Evolutionary conservation across 2,329 filamentous ascomycete species (phyloP).

Genomic region (Botrytis cinerea): DNA sequence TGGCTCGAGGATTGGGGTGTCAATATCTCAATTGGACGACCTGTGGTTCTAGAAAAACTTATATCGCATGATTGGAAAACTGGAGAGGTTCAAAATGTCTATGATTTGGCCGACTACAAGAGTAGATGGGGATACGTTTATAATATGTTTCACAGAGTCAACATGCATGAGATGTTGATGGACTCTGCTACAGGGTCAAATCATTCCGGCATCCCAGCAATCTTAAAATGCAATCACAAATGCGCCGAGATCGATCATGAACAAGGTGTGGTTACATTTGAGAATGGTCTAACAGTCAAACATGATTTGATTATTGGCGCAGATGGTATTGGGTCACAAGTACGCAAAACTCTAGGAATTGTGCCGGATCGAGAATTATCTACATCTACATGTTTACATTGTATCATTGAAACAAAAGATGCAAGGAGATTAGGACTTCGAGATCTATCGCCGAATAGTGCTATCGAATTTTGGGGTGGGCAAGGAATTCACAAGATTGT

Average conservation of each 20-base stretch:
- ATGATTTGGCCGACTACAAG: conserved; percentile 65
- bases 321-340: conserved; percentile 63
- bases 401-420: conserved; percentile 41
- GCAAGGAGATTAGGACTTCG: conserved; percentile 33
- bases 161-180: conserved; percentile 69
- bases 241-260: conserved; percentile 50
- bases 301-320: conserved; percentile 49
- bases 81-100: conserved; percentile 64
- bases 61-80: conserved; percentile 73
- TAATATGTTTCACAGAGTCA: conserved; percentile 68
- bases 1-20: conserved; percentile 71
- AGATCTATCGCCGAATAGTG: conserved; percentile 33
- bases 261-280: conserved; percentile 48
- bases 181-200: conserved; percentile 57
- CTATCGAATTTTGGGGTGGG: conserved; percentile 43
- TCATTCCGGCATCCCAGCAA: conserved; percentile 56
- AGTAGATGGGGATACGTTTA: conserved; percentile 58
- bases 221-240: conserved; percentile 54
- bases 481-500: conserved; percentile 47
- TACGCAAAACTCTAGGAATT: conserved; percentile 61
- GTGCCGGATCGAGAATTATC: conserved; percentile 42
- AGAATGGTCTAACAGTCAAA: conserved; percentile 37
- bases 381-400: conserved; percentile 45
- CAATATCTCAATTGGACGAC: conserved; percentile 63
- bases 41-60: conserved; percentile 64